phyloP scores from a whole-genome alignment of 1,284 basidiomycete genomes.

The Moniliophthora roreri region DNA sequence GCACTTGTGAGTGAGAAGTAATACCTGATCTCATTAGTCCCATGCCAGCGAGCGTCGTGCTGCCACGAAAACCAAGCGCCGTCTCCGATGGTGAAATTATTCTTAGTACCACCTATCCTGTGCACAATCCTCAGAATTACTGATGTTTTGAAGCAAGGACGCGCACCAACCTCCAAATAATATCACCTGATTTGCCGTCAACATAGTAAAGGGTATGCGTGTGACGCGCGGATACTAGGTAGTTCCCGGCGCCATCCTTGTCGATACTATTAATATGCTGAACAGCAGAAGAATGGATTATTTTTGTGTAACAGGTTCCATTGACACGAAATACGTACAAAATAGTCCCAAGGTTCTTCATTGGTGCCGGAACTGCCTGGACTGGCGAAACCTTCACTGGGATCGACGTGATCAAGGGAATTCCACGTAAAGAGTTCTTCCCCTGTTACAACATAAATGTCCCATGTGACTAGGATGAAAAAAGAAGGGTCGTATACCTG shows the following conservation, averaged over 20 bases:
- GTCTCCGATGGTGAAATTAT: conserved; percentile 13
- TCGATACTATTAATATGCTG: conserved; percentile 1
- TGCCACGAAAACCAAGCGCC: conserved; percentile 17
- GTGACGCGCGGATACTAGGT: not conserved
- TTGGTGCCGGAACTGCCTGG: not conserved
- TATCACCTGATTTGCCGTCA: conserved; percentile 10
- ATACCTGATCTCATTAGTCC: not conserved
- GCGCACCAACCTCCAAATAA: conserved; percentile 15
- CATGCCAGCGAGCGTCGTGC: conserved; percentile 17
- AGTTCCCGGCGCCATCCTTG: conserved; percentile 2
- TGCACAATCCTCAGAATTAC: not conserved
- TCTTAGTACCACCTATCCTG: conserved; percentile 17
- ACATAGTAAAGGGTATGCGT: conserved; percentile 1
- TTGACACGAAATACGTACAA: not conserved
- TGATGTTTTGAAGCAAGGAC: not conserved
- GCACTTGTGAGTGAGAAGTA: not conserved
- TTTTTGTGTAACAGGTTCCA: not conserved
- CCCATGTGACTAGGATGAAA: not conserved
- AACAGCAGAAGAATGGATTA: not conserved
- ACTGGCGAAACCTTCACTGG: not conserved
- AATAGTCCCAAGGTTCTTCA: not conserved
- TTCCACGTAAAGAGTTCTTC: not conserved
- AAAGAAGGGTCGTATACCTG: not conserved
- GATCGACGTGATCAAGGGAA: not conserved
- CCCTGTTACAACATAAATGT: not conserved